These are phyloP conservation scores for Rubia yunnanensis DNA, from an alignment of 257 asterid genomes.

Conservation along the genomic window DNA sequence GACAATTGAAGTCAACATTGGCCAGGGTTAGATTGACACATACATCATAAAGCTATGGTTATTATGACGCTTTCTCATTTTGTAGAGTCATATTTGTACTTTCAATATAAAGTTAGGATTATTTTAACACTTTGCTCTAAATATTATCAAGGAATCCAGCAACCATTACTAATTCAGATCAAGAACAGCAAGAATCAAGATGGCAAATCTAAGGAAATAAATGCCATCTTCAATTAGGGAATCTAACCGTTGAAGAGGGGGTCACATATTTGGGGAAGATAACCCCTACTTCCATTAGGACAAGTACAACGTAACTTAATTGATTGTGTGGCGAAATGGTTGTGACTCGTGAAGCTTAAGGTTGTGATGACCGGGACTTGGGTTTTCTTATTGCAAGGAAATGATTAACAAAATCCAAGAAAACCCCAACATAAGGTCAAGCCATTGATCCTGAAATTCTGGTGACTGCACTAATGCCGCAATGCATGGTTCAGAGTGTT, in stretches of 20 bases:
- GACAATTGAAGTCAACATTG: too few species aligned
- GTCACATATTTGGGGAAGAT: slow-evolving; percentile 17
- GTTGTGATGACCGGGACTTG: slow-evolving; percentile 11
- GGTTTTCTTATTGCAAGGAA: slow-evolving; percentile 3
- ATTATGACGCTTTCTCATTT: too few species aligned
- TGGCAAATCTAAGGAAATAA: slow-evolving; percentile 9
- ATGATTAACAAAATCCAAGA: not conserved
- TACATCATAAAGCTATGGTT: too few species aligned
- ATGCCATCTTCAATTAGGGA: slow-evolving; percentile 11
- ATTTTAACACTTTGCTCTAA: too few species aligned
- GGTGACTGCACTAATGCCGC: slow-evolving; percentile 8
- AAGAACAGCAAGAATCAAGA: not conserved
- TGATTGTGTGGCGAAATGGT: not conserved
- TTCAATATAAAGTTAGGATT: too few species aligned
- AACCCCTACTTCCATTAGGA: slow-evolving; percentile 12
- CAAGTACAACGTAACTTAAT: not conserved
- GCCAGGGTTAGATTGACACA: too few species aligned
- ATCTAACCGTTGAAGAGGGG: slow-evolving; percentile 25
- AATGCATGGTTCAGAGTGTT: not conserved
- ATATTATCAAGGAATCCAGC: too few species aligned
- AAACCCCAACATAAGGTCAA: slow-evolving; percentile 17
- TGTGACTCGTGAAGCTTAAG: not conserved
- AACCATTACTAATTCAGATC: too few species aligned
- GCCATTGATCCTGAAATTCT: slow-evolving; percentile 26
- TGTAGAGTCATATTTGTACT: too few species aligned